Evolutionary conservation across 2,329 filamentous ascomycete species (phyloP), one percentile per base, ranked within the genome.

Genomic region (Corynespora cassiicola): DNA sequence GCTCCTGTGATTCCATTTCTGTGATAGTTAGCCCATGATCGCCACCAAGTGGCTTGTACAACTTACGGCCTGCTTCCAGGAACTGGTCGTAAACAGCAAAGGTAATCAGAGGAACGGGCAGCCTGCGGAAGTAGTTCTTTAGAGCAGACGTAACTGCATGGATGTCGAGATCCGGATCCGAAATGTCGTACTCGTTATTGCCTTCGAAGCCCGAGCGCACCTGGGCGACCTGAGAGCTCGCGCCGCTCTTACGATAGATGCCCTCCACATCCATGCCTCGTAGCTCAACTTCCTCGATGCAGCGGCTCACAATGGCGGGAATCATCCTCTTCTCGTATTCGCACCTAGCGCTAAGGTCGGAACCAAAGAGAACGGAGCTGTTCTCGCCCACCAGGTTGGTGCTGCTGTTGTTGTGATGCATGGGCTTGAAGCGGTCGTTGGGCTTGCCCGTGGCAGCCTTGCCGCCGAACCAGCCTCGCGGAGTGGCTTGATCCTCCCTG

Each of bases 231-330:
- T 95, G 90, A 7, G 88, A 90, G 58, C 87, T 90, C 52, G 91
- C 94, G 40, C 94, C 94, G 33, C 91, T 96, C 77, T 99, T 99
- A 61, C 94, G 85, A 73, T 99, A 99, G 56, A 99, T 95, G 47
- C 94, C 94, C 72, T 97, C 94, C 54, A 95, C 82, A 58, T 97
- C 91, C 89, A 99, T 96, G 29, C 78, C 94, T 64, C 94, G 85
- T 15, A 94, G 75, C 69, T 99, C 94, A 24, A 99, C 94, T 71
- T 99, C 92, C 64, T 96, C 89, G 53, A 99, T 95, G 70, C 94
- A 99, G 31, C 90, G 87, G 31, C 85, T 92, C 27, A 99, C 88
- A 18, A 99, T 88, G 47, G 84, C 86, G 31, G 94, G 94, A 46
- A 99, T 92, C 58, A 92, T 85, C 36, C 88, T 85, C 49, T 88